Conservation (phyloP, 768 basidiomycete genomes). For the Hericium coralloides region DNA sequence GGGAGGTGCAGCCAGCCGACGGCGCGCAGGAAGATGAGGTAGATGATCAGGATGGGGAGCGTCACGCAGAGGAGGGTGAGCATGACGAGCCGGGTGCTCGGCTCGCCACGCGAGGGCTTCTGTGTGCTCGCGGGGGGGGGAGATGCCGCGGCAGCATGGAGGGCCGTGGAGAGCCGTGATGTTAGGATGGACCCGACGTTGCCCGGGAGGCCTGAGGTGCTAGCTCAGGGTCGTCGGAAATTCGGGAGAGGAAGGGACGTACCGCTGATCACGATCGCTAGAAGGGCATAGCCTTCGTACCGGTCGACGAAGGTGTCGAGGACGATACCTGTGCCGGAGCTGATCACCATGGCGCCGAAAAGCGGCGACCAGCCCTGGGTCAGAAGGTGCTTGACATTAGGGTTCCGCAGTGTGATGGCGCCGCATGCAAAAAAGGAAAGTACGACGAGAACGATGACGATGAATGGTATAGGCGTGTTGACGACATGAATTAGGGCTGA, state of each 20-base stretch:
- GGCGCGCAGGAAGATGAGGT: conserved; percentile 52
- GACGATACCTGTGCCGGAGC: conserved; percentile 83
- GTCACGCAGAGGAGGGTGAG: conserved; percentile 65
- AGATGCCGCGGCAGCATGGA: conserved; percentile 48
- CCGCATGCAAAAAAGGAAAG: conserved; percentile 39
- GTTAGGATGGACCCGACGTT: conserved; percentile 87
- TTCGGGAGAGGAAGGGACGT: conserved; percentile 15
- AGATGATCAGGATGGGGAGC: conserved; percentile 71
- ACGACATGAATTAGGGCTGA: conserved; percentile 60
- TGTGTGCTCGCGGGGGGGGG: conserved; percentile 5
- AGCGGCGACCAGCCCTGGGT: conserved; percentile 86
- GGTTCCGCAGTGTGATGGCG: conserved; percentile 54
- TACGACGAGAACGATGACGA: conserved; percentile 42
- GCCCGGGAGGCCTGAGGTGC: conserved; percentile 63
- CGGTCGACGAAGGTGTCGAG: conserved; percentile 82
- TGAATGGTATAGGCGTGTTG: conserved; percentile 51
- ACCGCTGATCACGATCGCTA: conserved; percentile 87
- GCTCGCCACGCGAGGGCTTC: conserved; percentile 10
- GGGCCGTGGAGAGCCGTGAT: conserved; percentile 81
- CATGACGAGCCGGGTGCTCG: conserved; percentile 45
- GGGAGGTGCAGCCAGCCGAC: conserved; percentile 78
- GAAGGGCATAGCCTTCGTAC: conserved; percentile 81
- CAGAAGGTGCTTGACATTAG: conserved; percentile 61
- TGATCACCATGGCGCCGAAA: conserved; percentile 84
- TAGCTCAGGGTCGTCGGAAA: neutral